phyloP scores from a whole-genome alignment of 108 stramenopile species.

The Cyclotella baltica region DNA sequence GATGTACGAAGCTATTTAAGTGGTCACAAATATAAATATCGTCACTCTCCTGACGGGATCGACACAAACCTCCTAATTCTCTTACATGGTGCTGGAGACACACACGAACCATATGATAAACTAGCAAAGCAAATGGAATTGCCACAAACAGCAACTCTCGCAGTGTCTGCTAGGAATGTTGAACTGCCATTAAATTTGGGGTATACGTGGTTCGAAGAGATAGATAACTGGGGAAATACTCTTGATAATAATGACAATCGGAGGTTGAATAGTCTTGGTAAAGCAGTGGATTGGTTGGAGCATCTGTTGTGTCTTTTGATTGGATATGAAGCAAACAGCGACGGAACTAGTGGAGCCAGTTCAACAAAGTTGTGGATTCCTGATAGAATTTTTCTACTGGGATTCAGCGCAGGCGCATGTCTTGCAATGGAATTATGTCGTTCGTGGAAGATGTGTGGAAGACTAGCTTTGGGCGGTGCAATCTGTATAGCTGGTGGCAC shows the following conservation, averaged over 20 bases:
- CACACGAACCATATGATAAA: constrained; percentile 44
- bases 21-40: constrained; percentile 18
- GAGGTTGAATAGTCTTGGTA: constrained; percentile 20
- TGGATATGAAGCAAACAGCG: constrained; percentile 12
- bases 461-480: constrained; percentile 48
- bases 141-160: constrained; percentile 51
- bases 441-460: constrained; percentile 9
- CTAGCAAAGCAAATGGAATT: constrained; percentile 49
- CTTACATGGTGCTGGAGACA: constrained; percentile 60
- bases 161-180: constrained; percentile 19
- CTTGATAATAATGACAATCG: constrained; percentile 29
- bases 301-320: constrained; percentile 39
- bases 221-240: constrained; percentile 54
- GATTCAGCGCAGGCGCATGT: constrained; percentile 56
- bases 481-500: constrained; percentile 57
- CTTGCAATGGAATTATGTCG: constrained; percentile 55
- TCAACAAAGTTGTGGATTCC: constrained; percentile 41
- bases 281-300: constrained; percentile 32
- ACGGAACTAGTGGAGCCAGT: neutral
- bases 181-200: constrained; percentile 53
- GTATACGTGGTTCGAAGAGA: constrained; percentile 61
- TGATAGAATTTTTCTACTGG: constrained; percentile 56
- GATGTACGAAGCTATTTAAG: constrained; percentile 4
- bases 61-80: constrained; percentile 54
- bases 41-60: constrained; percentile 39